Conservation (phyloP, 176 grass and related monocot genomes). For the Pontederia paniculata region DNA sequence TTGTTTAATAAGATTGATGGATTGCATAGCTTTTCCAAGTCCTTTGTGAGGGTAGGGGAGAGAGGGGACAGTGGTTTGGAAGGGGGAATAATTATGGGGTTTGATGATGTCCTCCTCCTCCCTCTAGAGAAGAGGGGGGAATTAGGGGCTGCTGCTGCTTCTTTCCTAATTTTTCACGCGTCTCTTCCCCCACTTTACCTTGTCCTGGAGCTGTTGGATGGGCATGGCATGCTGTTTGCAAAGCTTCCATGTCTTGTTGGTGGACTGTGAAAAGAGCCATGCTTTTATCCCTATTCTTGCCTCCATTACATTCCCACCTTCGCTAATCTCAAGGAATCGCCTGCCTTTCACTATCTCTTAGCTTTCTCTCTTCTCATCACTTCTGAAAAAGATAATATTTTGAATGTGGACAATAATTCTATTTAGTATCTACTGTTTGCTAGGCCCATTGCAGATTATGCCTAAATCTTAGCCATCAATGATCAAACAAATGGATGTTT, state of each 20-base stretch:
- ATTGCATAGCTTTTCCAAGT: background rate
- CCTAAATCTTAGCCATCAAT: no score
- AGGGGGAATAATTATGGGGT: slow-evolving; percentile 13
- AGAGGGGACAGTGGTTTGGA: background rate
- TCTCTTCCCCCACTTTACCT: slow-evolving; percentile 9
- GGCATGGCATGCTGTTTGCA: slow-evolving; percentile 10
- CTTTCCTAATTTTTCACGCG: background rate
- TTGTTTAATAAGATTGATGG: no score
- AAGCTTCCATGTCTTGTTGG: background rate
- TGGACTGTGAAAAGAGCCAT: slow-evolving; percentile 8
- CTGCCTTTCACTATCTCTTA: no score
- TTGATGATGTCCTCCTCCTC: background rate
- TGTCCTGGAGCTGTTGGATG: slow-evolving; percentile 2
- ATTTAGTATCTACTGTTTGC: no score
- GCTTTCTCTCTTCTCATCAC: no score
- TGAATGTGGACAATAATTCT: no score
- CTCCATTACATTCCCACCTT: slow-evolving; percentile 2
- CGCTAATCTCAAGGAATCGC: background rate
- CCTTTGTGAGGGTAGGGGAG: background rate
- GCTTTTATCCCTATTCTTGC: background rate
- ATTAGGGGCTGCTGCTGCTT: background rate
- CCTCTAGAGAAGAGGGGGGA: no score
- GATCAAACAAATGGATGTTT: no score
- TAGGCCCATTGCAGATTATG: no score
- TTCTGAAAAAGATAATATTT: no score